Base-by-base conservation (phyloP, 306 rosid genomes). In the Canavalia ensiformis region DNA sequence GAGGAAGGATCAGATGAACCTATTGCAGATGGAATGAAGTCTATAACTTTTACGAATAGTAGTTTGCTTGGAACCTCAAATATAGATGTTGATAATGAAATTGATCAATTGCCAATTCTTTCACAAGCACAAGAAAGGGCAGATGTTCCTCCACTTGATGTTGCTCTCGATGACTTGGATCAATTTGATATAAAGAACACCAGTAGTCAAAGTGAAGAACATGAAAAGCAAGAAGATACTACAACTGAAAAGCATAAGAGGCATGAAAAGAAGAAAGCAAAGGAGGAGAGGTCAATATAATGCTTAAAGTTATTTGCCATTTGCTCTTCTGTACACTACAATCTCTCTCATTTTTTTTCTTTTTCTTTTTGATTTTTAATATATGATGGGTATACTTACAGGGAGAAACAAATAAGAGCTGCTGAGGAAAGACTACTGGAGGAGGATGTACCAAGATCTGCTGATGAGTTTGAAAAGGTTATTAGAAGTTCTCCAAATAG, bases 401-500 rank as follows among this genome's bases (percentile, higher is more conserved):
- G 97, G 87, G 99, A 95, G 87, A 64, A 69, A 68, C 93, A 91
- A 70, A 89, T 93, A 75, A 90, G 86, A 74, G 87, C 88, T 63
- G 97, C 94, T 9, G 98, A 95, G 88, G 97, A 95, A 79, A 93
- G 97, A 76, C 83, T 91, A 42, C 84, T 93, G 84, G 91, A 88
- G 88, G 89, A 93, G 59, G 94, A 82, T 86, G 84, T 90, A 42
- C 99, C 99, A 59, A 91, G 90, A 87, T 90, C 90, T 47, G 84
- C 94, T 37, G 99, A 95, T 88, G 98, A 93, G 71, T 95, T 91
- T 83, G 99, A 95, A 88, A 95, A 93, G 87, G 77, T 91, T 84
- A 86, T 91, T 81, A 88, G 99, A 84, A 88, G 90, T 73, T 93
- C 98, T 74, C 98, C 98, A 44, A 93, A 93, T 83, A 93, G 92